Base-by-base conservation (phyloP, 2,329 filamentous ascomycete species). In the Fusarium austroafricanum region DNA sequence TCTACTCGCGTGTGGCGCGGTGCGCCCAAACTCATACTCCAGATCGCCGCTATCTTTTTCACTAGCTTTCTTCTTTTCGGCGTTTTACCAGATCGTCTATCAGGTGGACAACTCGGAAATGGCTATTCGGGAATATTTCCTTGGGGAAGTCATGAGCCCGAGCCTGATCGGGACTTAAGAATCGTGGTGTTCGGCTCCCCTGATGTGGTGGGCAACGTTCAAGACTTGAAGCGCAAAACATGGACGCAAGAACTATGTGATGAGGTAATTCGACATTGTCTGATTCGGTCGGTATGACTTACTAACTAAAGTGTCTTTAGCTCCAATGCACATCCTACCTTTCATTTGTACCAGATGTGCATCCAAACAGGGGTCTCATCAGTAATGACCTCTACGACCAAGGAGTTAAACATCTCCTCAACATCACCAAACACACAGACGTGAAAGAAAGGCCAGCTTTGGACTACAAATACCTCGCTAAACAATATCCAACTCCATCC, bases 341-440 rank as follows among this genome's bases (percentile, higher is more conserved):
- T 20, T 86, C 84, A 2, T 79, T 84, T 53, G 75, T 85, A 2
- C 84, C 84, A 4, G 53, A 66, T 4, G 68, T 69, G 12, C 83
- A 78, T 18, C 83, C 79, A n/a, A 89, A 21, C 81, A 86, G 46
- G 21, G 78, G 73, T 12, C 80, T 86, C 31, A 90, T 78, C 3
- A 84, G 82, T 63, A 94, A 84, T 65, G 68, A 78, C 31, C 74
- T 85, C 8, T 90, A 89, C 51, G 87, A 83, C 35, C 57, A 68
- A 29, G 68, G 74, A 45, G 55, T 79, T 1, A 75, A 78, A 2
- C 83, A 80, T 4, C 68, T 84, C 10, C 72, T 80, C 14, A 73
- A 75, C 20, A 61, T 77, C 10, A 71, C 76, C 11, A 69, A 75
- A 33, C 70, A 77, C 11, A 75, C 78, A 23, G 68, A 76, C n/a